Evolutionary conservation across 2,329 filamentous ascomycete species (phyloP), one percentile per base, ranked within the genome.

Genomic region (Keithomyces neogunnii): DNA sequence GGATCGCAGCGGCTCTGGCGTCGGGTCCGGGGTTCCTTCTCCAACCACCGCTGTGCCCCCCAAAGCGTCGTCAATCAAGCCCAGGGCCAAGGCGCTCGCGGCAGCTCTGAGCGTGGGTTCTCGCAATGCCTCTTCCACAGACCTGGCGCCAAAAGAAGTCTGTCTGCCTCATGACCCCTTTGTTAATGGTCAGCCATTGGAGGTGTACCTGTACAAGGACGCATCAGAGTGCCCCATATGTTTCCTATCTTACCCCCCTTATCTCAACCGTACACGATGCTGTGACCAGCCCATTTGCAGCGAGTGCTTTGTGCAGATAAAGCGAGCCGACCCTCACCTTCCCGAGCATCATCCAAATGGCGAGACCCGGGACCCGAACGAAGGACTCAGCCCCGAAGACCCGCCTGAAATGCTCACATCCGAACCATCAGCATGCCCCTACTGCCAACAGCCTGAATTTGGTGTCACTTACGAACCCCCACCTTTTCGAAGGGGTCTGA

Each of bases 231-330:
- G 93, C 62, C 92, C 93, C 4, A 96, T 99, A 55, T 99, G 93
- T 73, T 96, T 97, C 66, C 75, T 97, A 49, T 95, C 90, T 60
- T 99, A 97, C 59, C 93, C 93, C 0, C 90, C 90, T 3, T 95
- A 95, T 63, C 77, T 99, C 32, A 99, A 99, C 70, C 86, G 85
- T 57, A 99, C 93, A 0, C 79, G 93, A 58, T 99, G 93, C 66
- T 99, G 93, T 67, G 90, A 96, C 61, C 93, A 99, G 66, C 78
- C 88, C 5, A 97, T 99, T 56, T 99, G 93, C 70, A 97, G 91
- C 42, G 93, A 99, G 71, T 99, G 93, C 67, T 99, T 99, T 62
- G 93, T 99, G 3, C 93, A 99, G 67, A 99, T 99, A 66, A 97
- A 96, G 67, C 82, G 93, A 42, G 85, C 90, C 3, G 92, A 99